Evolutionary conservation across 805 yeast species (phyloP), one percentile per base, ranked within the genome.

Genomic region (Hagleromyces aurorensis): DNA sequence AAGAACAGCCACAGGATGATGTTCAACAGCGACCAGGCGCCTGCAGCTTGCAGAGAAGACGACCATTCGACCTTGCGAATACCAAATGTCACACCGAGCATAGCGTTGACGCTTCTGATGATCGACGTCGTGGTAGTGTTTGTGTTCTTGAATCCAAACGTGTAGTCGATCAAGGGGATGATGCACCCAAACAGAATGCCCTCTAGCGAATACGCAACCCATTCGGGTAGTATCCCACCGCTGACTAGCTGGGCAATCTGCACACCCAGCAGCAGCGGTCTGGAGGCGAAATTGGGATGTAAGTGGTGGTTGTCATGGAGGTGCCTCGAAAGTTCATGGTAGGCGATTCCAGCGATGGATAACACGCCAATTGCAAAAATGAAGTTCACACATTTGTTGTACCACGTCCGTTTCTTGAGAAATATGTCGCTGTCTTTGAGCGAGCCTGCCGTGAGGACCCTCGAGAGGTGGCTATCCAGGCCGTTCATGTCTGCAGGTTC

Each of bases 71-170:
- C 62, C 40, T 72, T 75, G 42, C 82, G 67, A 19, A 81, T 67
- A 14, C 84, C 85, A 46, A 75, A 80, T 4, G 76, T 67, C 19
- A 81, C 69, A 3, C 93, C 93, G 23, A 80, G 57, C 43, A 79
- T 67, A 3, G 84, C 78, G 33, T 78, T 70, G 12, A 40, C 38
- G 33, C 41, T 39, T 27, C 40, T 46, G 15, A 50, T 34, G 3
- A 52, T 40, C 11, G 49, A 40, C n/a, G 43, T 28, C 25, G 33
- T 24, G 6, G 48, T 34, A 22, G 30, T 32, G 22, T 23, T 33
- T 13, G 36, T 30, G 17, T 31, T 29, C 19, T 38, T 31, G 13
- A 41, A 38, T 22, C 34, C 25, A 12, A 44, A 33, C 8, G 48
- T 30, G 21, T 38, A 33, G 30, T 64, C 66, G 14, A 57, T 34